Conservation (phyloP, 2,329 filamentous ascomycete species). For the Fusarium aywerte region DNA sequence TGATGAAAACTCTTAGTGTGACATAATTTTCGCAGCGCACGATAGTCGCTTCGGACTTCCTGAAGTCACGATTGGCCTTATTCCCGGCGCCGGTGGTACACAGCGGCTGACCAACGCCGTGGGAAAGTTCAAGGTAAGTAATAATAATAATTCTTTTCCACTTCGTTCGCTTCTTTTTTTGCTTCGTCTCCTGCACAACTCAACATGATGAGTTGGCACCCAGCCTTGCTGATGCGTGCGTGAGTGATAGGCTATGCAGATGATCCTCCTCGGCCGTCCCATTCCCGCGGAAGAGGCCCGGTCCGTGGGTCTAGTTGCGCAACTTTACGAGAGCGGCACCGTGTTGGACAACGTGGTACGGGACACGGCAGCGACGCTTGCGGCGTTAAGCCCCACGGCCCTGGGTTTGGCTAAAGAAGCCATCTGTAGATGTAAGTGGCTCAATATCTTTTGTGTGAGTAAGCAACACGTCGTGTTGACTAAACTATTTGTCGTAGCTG, state of each 20-base stretch:
- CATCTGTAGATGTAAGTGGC: slow-evolving; percentile 43
- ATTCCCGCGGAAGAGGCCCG: slow-evolving; percentile 45
- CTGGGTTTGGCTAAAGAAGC: slow-evolving; percentile 48
- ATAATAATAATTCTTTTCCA: neutral
- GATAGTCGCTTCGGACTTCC: slow-evolving; percentile 54
- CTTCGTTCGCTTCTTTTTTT: neutral
- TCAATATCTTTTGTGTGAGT: neutral
- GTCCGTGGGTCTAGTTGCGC: slow-evolving; percentile 43
- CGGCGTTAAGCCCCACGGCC: slow-evolving; percentile 41
- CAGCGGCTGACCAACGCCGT: slow-evolving; percentile 55
- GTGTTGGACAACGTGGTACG: slow-evolving; percentile 44
- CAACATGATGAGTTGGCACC: neutral
- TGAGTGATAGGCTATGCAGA: slow-evolving; percentile 48
- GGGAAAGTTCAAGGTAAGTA: slow-evolving; percentile 53
- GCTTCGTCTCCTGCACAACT: neutral
- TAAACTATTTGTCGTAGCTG: slow-evolving; percentile 29
- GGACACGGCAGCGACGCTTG: slow-evolving; percentile 43
- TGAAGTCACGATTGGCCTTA: slow-evolving; percentile 54
- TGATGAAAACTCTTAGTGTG: slow-evolving; percentile 47
- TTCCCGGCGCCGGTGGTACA: slow-evolving; percentile 56
- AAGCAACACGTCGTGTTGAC: neutral
- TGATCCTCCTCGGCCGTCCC: slow-evolving; percentile 47
- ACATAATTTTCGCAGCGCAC: slow-evolving; percentile 53
- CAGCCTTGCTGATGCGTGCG: neutral
- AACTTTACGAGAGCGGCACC: slow-evolving; percentile 44